phyloP scores from a whole-genome alignment of 2,329 filamentous ascomycete genomes.

The Arthrobotrys conoides region DNA sequence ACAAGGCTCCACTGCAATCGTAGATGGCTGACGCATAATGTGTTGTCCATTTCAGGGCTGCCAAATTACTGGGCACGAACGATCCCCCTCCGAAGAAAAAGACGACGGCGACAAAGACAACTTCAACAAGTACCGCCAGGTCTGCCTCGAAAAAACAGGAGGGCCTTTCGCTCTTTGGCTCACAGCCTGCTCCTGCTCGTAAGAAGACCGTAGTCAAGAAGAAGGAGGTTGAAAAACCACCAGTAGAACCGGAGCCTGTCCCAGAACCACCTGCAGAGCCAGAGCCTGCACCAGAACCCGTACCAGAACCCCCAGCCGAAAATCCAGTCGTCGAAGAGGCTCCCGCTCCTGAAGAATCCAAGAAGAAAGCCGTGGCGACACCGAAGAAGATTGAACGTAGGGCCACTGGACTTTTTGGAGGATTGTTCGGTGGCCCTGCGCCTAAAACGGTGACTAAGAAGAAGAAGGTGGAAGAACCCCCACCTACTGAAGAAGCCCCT shows the following conservation, averaged over 20 bases:
- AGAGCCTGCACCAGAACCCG: conserved; percentile 17
- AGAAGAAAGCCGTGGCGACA: conserved; percentile 30
- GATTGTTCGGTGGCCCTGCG: conserved; percentile 36
- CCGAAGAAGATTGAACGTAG: conserved; percentile 49
- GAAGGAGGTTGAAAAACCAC: conserved; percentile 28
- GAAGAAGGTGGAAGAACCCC: conserved; percentile 38
- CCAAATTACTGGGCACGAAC: conserved; percentile 55
- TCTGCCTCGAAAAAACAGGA: conserved; percentile 34
- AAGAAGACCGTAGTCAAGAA: conserved; percentile 58
- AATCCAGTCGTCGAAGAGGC: conserved; percentile 31
- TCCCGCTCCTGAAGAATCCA: conserved; percentile 16
- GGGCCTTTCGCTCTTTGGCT: conserved; percentile 44
- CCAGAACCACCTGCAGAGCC: conserved; percentile 40
- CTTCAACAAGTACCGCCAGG: conserved; percentile 22
- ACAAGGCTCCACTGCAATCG: conserved; percentile 25
- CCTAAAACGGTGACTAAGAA: conserved; percentile 40
- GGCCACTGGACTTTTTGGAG: conserved; percentile 32
- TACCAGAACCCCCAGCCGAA: conserved; percentile 25
- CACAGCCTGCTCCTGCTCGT: conserved; percentile 25
- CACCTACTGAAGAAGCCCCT: conserved; percentile 23
- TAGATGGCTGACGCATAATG: conserved; percentile 24
- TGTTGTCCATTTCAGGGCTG: conserved; percentile 39
- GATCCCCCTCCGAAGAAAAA: conserved; percentile 36
- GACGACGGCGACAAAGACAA: conserved; percentile 19
- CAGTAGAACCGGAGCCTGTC: conserved; percentile 7